Conservation (phyloP, 352 stramenopile genomes). For the Globisporangium carolinianum region DNA sequence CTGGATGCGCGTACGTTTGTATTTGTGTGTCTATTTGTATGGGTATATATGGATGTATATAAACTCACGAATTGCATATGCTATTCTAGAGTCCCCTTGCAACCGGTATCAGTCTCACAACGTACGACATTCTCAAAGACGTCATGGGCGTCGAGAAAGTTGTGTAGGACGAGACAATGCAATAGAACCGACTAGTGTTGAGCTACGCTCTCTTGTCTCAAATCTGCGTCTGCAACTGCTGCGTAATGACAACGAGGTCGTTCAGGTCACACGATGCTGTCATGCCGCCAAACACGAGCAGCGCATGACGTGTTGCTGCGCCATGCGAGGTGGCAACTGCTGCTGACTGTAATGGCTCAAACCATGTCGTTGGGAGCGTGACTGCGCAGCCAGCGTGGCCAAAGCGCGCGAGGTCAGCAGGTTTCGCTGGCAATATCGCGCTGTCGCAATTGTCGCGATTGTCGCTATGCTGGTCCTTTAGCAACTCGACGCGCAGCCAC, state of each 20-base stretch:
- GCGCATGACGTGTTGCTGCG: neutral
- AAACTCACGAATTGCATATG: no score
- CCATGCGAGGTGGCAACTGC: neutral
- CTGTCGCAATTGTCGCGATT: neutral
- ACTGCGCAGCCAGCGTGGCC: conserved; percentile 22
- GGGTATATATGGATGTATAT: no score
- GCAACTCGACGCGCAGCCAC: conserved; percentile 14
- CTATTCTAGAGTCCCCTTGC: conserved; percentile 61
- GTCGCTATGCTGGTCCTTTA: neutral
- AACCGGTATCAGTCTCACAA: conserved; percentile 81
- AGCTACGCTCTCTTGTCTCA: no score
- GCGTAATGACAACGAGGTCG: conserved; percentile 23
- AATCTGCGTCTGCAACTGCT: neutral
- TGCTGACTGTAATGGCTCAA: no score
- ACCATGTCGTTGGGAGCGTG: neutral
- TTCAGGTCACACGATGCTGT: conserved; percentile 39
- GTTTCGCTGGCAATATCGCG: neutral
- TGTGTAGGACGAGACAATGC: conserved; percentile 13
- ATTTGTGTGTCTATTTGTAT: neutral
- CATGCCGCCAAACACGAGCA: conserved; percentile 60
- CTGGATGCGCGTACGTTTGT: conserved; percentile 69
- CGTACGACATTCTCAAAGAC: conserved; percentile 85
- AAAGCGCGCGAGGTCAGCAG: conserved; percentile 21
- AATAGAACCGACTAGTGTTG: conserved; percentile 24
- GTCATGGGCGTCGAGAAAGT: conserved; percentile 73